Percentiles rank a stretch among this genome's conserved stretches.
Conservation (phyloP, 495 filamentous ascomycete genomes). For the Thermothielavioides terrestris region DNA sequence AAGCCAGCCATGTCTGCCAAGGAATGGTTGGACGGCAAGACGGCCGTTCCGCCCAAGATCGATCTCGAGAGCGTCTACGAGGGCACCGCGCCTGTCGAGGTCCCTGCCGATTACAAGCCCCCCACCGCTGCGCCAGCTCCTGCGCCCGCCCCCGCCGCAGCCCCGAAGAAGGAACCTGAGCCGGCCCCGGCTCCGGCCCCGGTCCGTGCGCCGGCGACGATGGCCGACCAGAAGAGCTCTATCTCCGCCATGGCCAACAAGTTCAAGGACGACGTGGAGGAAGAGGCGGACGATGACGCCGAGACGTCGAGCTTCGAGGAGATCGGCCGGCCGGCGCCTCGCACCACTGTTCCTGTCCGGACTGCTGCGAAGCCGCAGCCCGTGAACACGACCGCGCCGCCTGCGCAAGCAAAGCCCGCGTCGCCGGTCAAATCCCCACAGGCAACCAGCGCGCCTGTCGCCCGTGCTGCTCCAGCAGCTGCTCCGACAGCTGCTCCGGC, state of each 20-base stretch:
- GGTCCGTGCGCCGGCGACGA: conserved; percentile 52
- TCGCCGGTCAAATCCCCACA: conserved; percentile 26
- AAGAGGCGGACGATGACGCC: conserved; percentile 46
- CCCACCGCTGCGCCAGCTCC: conserved; percentile 39
- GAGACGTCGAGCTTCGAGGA: conserved; percentile 80
- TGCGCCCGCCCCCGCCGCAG: conserved; percentile 41
- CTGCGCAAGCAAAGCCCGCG: conserved; percentile 26
- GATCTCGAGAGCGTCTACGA: conserved; percentile 88
- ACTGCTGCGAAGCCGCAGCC: conserved; percentile 22
- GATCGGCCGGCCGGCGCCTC: conserved; percentile 49
- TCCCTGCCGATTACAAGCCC: conserved; percentile 62
- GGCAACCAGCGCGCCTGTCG: conserved; percentile 14
- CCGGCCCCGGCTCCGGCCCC: conserved; percentile 37
- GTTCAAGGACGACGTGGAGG: conserved; percentile 67
- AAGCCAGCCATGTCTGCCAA: conserved; percentile 69
- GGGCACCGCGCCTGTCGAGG: conserved; percentile 64
- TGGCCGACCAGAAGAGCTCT: conserved; percentile 75
- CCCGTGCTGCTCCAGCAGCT: conserved; percentile 10
- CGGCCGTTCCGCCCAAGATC: conserved; percentile 77
- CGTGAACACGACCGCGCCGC: conserved; percentile 19
- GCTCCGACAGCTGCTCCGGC: conserved; percentile 14
- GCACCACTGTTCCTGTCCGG: conserved; percentile 22
- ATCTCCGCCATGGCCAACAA: conserved; percentile 77
- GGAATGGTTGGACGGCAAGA: conserved; percentile 83
- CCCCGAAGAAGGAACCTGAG: conserved; percentile 47